A percentile compares a stretch with the other conserved stretches of the same genome.
phyloP scores from a whole-genome alignment of 305 asterid genomes.

The Fraxinus latifolia region DNA sequence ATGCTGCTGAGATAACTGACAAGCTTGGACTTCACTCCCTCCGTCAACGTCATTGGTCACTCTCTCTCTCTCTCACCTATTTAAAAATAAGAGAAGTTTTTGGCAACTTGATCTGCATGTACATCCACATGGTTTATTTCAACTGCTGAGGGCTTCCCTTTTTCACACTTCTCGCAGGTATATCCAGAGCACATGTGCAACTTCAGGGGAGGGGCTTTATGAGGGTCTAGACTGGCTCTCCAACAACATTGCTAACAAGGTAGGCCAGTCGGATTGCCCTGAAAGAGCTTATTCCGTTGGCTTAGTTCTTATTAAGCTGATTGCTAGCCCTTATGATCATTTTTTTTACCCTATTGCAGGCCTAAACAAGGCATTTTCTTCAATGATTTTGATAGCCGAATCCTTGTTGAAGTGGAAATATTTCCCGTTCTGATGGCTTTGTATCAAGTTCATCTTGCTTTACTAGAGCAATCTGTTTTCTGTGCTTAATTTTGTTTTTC shows the following conservation, averaged over 20 bases:
- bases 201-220: constrained; percentile 72
- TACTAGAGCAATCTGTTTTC: neutral
- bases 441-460: neutral
- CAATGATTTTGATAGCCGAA: neutral
- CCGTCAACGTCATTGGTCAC: constrained; percentile 87
- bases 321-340: neutral
- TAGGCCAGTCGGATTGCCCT: neutral
- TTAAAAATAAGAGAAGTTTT: neutral
- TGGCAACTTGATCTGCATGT: neutral
- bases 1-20: constrained; percentile 91
- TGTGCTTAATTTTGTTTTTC: neutral
- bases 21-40: constrained; percentile 90
- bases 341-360: neutral
- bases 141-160: neutral
- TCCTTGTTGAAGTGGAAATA: neutral
- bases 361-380: neutral
- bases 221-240: constrained; percentile 89
- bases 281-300: neutral
- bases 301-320: neutral
- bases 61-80: neutral
- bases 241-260: constrained; percentile 76
- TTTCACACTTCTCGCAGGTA: constrained; percentile 44
- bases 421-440: neutral
- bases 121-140: neutral
- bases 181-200: constrained; percentile 77